Conservation (phyloP, 2,329 filamentous ascomycete species). For the Pestalotiopsis sp. region DNA sequence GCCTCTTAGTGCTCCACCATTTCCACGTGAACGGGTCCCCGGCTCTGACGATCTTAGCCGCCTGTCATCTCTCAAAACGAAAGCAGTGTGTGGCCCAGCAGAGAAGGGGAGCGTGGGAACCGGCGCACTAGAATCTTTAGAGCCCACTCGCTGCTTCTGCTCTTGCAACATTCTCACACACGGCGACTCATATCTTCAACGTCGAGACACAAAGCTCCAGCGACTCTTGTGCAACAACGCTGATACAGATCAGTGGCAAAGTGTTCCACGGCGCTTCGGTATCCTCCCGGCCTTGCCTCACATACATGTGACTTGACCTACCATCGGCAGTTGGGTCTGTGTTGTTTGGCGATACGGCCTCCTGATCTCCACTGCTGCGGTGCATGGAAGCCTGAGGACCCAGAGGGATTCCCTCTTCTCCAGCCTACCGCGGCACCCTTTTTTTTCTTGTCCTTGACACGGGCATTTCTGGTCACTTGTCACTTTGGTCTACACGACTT, state of each 20-base stretch:
- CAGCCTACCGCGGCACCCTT: neutral
- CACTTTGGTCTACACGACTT: slow-evolving; percentile 2
- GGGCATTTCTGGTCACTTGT: neutral
- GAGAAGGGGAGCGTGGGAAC: neutral
- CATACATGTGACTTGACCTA: slow-evolving; percentile 21
- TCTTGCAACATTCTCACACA: slow-evolving; percentile 14
- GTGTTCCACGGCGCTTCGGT: slow-evolving; percentile 24
- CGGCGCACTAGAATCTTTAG: neutral
- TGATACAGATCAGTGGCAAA: slow-evolving; percentile 23
- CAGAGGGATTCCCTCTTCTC: neutral
- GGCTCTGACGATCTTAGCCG: slow-evolving; percentile 4
- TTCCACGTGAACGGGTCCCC: slow-evolving; percentile 3
- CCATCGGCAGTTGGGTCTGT: slow-evolving; percentile 20
- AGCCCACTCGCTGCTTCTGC: neutral
- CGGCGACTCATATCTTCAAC: slow-evolving; percentile 19
- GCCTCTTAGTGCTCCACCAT: slow-evolving; percentile 8
- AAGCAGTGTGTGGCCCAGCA: neutral
- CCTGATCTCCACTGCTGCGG: neutral
- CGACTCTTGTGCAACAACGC: slow-evolving; percentile 22
- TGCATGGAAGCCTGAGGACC: neutral
- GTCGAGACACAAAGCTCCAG: slow-evolving; percentile 29
- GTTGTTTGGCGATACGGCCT: neutral
- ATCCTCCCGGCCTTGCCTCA: slow-evolving; percentile 23
- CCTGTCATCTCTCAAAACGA: neutral
- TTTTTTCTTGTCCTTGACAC: slow-evolving; percentile 1